Base-by-base conservation (phyloP, 331 rosid genomes). In the Prunus yedoensis region DNA sequence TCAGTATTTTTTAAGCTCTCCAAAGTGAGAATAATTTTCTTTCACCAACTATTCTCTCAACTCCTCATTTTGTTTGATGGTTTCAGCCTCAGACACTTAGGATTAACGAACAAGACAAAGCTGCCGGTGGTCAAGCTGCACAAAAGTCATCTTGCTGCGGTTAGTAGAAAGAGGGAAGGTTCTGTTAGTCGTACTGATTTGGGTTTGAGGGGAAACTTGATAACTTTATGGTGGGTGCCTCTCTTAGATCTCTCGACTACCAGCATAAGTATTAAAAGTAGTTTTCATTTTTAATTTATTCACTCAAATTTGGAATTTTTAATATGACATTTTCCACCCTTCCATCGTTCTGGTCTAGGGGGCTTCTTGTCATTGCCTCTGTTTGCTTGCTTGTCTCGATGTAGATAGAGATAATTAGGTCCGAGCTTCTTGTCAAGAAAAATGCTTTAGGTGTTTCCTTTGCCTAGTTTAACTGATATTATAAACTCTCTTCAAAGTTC, bases 131-230 rank as follows among this genome's bases (percentile, higher is more conserved):
- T 73, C 88, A 86, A 78, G 85, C 91, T 32, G 89, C 87, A 11
- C 87, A 79, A 79, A 83, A 80, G 74, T 86, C 97, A 17, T 77
- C 87, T 20, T 91, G 97, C 93, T 91, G 97, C 10, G 95, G 93
- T 66, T 83, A 81, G 73, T 79, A 70, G 74, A 70, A 54, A 20
- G 27, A 68, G 65, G 62, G 70, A 75, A 63, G 87, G 77, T 68
- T 85, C 77, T 47, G 27, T 56, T 75, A 56, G 77, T 65, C 13
- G 79, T 66, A 65, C 77, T 47, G 58, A 50, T 62, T 21, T 79
- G 80, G 78, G 77, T 75, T 80, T 74, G 52, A 47, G 79, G 70
- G 73, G 72, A 68, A 82, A 73, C 73, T 68, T 64, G 83, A 74
- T 72, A 35, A 45, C 69, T 73, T 18, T 32, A n/a, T 46, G 60